Percentiles rank a stretch among this genome's conserved stretches.
These are phyloP conservation scores for Vitis vinifera DNA, from an alignment of 164 flowering plant genomes.

Conservation along the genomic window ASM3070453v1 NC_081808.1:4731501-4732000, in stretches of 20 bases:
- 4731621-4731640: neutral
- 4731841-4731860: slow-evolving; percentile 99
- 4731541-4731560: neutral
- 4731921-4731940: slow-evolving; percentile 85
- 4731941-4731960: slow-evolving; percentile 90
- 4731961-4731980: slow-evolving; percentile 87
- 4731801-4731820: slow-evolving; percentile 98
- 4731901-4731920: slow-evolving; percentile 91
- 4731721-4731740: slow-evolving; percentile 93
- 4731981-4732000: slow-evolving; percentile 99
- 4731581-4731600: too few relatives aligned
- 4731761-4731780: slow-evolving; percentile 99
- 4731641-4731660: slow-evolving; percentile 96
- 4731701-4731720: slow-evolving; percentile 99
- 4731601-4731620: too few relatives aligned
- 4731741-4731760: slow-evolving; percentile 99
- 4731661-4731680: slow-evolving; percentile 98
- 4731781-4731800: slow-evolving; percentile 96
- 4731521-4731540: neutral
- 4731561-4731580: too few relatives aligned
- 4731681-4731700: slow-evolving; percentile 97
- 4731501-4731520: slow-evolving; percentile 99
- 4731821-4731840: slow-evolving; percentile 92
- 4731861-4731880: slow-evolving; percentile 74
- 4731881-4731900: slow-evolving; percentile 88